These are phyloP conservation scores for Cercospora nicotianae DNA, from an alignment of 2,329 filamentous ascomycete genomes.

Conservation along the genomic window DNA sequence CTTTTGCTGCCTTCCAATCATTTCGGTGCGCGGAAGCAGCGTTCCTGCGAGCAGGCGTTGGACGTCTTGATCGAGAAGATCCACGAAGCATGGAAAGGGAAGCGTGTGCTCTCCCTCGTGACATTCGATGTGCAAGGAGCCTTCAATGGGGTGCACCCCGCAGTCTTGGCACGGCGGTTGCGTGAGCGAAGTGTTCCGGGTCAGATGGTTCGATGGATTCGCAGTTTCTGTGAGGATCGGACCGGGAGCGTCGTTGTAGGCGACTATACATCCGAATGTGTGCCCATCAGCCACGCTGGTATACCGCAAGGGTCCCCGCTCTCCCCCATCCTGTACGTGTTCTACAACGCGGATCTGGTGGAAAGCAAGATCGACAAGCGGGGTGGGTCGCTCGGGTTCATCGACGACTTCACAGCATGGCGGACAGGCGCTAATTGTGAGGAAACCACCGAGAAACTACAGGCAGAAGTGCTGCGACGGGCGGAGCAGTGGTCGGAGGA, in stretches of 20 bases:
- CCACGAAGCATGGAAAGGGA: background rate
- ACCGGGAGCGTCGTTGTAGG: background rate
- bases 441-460: too few species aligned
- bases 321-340: too few species aligned
- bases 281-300: too few species aligned
- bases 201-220: background rate
- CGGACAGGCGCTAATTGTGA: too few species aligned
- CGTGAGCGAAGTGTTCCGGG: background rate
- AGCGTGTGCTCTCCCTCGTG: background rate
- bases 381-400: too few species aligned
- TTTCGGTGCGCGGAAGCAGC: slow-evolving; percentile 33
- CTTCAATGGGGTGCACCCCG: background rate
- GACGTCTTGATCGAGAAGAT: slow-evolving; percentile 31
- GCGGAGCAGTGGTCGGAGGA: too few species aligned
- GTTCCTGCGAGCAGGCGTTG: slow-evolving; percentile 34
- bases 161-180: background rate
- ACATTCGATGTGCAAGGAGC: slow-evolving; percentile 6
- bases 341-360: too few species aligned
- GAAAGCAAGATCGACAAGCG: too few species aligned
- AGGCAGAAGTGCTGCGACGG: too few species aligned
- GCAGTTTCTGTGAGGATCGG: background rate
- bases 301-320: too few species aligned
- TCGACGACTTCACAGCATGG: too few species aligned
- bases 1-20: slow-evolving; percentile 29
- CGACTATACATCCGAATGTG: background rate